These are phyloP conservation scores for Rosa rugosa DNA, from an alignment of 306 rosid genomes.

Conservation along the genomic window DNA sequence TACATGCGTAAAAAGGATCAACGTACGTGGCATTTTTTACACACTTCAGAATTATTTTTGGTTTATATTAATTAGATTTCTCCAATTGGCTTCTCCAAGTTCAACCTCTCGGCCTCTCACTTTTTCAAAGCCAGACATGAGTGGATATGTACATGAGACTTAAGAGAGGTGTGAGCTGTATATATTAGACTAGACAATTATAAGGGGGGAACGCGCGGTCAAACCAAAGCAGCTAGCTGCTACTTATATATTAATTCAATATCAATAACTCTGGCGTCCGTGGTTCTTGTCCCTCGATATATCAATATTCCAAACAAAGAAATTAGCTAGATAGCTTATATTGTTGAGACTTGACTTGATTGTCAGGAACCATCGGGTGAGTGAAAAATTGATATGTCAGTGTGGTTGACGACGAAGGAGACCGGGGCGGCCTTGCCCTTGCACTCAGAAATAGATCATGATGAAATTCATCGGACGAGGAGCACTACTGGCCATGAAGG, in stretches of 20 bases:
- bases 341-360: not conserved
- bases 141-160: not conserved
- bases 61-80: not conserved
- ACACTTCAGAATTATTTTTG: too few species aligned
- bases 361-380: not conserved
- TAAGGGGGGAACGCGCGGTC: not conserved
- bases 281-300: not conserved
- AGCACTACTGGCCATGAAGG: not conserved
- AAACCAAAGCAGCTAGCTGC: slow-evolving; percentile 14
- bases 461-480: not conserved
- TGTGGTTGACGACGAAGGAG: not conserved
- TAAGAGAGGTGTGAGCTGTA: not conserved
- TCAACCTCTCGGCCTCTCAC: not conserved
- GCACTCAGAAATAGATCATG: not conserved
- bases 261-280: not conserved
- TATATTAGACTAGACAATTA: not conserved
- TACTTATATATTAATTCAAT: not conserved
- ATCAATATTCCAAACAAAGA: not conserved
- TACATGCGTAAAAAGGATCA: not conserved
- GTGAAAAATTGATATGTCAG: not conserved
- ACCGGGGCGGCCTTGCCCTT: not conserved
- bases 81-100: not conserved
- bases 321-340: not conserved
- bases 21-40: too few species aligned
- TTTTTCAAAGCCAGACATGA: not conserved